Base-by-base conservation (phyloP, 768 basidiomycete species). In the Lentinula guzmanii region DNA sequence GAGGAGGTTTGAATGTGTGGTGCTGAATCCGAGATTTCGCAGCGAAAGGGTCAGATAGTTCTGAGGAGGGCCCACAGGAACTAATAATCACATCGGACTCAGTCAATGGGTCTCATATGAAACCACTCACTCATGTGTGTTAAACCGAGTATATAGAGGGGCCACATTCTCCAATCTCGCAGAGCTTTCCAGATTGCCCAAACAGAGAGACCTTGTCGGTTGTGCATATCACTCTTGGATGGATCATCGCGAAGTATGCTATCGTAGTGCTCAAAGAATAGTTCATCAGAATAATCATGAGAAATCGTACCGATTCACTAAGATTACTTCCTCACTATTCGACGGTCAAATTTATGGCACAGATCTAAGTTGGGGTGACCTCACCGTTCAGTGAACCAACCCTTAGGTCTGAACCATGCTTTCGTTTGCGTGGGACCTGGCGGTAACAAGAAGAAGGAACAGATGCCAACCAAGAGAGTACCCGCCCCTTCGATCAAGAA, bases 181-280 rank as follows among this genome's bases (percentile, higher is more conserved):
- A 87, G 61, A 13, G 84, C 79, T 28, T 75, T 66, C 70, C 74
- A 82, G 33, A 89, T 79, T 73, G 79, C 81, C 62, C 65, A 70
- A 7, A 76, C 52, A 4, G 74, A 74, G 4, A 89, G 72, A 13
- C 84, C 86, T 72, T 90, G 74, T n/a, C 87, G 80, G 64, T 90
- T 89, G 72, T 88, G 86, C 87, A 89, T 86, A 64, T 81, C 78
- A 11, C 81, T 84, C 67, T 87, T 87, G 5, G 83, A 74, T 4
- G 86, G 86, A 65, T 89, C 86, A 67, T 87, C 86, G 13, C 86
- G 79, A 4, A 87, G 71, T 5, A 88, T 80, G 41, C 82, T 69
- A 50, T 18, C 7, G 33, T 5, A 5, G 21, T 46, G 1, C 43
- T 42, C 57, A 16, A 52, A 55, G 16, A 57, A 15, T 37, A 33